phyloP scores from a whole-genome alignment of 1,139 yeast species.

The Tardiomyces blankii region DNA sequence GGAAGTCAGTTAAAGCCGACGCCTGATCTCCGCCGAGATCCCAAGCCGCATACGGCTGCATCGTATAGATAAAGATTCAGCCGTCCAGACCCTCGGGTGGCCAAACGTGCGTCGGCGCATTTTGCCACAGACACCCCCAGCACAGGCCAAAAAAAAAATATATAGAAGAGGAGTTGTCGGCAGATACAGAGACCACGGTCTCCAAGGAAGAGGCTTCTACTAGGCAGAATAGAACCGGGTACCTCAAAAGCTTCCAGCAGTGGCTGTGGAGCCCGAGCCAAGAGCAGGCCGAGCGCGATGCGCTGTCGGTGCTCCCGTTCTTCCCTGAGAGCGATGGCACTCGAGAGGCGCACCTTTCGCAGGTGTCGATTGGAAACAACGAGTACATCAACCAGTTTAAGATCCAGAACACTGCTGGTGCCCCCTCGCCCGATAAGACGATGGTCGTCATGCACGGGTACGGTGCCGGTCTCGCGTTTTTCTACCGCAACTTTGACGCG shows the following conservation, averaged over 20 bases:
- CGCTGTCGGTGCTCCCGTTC: conserved; percentile 1
- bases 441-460: conserved; percentile 80
- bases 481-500: conserved; percentile 60
- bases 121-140: no score
- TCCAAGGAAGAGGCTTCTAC: no score
- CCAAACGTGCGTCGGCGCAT: no score
- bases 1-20: no score
- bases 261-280: not conserved
- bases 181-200: no score
- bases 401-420: conserved; percentile 16
- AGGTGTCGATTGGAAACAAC: conserved; percentile 14
- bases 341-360: not conserved
- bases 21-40: no score
- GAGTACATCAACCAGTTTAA: conserved; percentile 50
- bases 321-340: conserved; percentile 1
- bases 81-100: no score
- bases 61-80: no score
- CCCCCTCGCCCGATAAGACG: conserved; percentile 11
- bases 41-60: no score
- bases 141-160: no score
- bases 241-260: not conserved
- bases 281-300: not conserved
- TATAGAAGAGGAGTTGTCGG: no score
- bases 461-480: conserved; percentile 83
- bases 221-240: not conserved